Conservation (phyloP, 495 filamentous ascomycete species). For the Choiromyces venosus region DNA sequence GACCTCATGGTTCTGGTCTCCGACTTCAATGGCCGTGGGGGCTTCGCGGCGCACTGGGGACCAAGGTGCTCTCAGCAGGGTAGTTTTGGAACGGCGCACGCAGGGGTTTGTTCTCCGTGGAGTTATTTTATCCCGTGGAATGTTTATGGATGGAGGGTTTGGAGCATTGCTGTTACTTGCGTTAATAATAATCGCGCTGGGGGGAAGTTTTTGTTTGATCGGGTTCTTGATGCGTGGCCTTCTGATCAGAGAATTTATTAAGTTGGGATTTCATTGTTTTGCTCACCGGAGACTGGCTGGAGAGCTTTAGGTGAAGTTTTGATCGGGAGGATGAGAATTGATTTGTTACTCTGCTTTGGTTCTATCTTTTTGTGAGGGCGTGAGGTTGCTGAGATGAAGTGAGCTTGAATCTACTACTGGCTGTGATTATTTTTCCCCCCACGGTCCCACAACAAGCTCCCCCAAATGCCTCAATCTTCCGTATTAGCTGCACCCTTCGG, state of each 20-base stretch:
- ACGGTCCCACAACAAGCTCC: too few species aligned
- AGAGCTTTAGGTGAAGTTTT: too few species aligned
- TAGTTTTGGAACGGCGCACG: neutral
- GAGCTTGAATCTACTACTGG: too few species aligned
- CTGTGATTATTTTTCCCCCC: too few species aligned
- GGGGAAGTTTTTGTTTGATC: neutral
- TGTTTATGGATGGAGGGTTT: neutral
- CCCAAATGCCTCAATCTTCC: too few species aligned
- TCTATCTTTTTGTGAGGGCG: too few species aligned
- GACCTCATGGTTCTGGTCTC: neutral
- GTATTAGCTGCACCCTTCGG: too few species aligned
- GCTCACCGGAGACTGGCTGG: too few species aligned
- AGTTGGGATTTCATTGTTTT: neutral
- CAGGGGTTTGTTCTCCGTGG: neutral
- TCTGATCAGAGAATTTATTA: neutral
- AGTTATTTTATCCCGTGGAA: neutral
- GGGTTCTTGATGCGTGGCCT: neutral
- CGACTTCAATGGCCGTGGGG: neutral
- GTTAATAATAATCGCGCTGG: neutral
- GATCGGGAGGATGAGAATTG: too few species aligned
- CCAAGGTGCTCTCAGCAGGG: neutral
- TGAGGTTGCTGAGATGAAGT: too few species aligned
- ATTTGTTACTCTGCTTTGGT: too few species aligned
- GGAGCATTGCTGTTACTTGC: neutral
- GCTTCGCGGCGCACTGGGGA: neutral